Conservation (phyloP, 768 basidiomycete genomes). For the Termitomyces sp. region DNA sequence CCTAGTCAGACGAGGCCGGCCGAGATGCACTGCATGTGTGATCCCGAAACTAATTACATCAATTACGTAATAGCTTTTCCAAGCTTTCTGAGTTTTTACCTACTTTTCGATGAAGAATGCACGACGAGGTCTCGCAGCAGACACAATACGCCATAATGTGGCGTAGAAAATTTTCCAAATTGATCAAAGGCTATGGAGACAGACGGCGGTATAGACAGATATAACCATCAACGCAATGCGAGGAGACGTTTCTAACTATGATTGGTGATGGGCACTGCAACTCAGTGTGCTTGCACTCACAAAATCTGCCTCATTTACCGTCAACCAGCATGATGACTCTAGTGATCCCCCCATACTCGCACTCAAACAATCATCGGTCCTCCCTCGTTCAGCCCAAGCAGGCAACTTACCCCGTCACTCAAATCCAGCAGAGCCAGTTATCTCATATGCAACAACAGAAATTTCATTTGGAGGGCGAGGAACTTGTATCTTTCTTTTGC, state of each 20-base stretch:
- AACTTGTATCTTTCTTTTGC: conserved; percentile 75
- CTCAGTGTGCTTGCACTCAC: conserved; percentile 7
- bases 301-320: conserved; percentile 5
- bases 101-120: no score
- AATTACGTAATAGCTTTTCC: neutral
- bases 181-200: neutral
- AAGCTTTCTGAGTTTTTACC: neutral
- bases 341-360: conserved; percentile 23
- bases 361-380: conserved; percentile 12
- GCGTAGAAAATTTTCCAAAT: neutral
- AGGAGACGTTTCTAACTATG: conserved; percentile 2
- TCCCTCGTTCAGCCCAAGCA: conserved; percentile 16
- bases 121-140: neutral
- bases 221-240: neutral
- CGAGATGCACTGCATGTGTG: no score
- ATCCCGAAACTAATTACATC: neutral
- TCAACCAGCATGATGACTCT: conserved; percentile 22
- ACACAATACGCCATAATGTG: neutral
- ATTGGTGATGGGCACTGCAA: conserved; percentile 8
- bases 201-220: neutral
- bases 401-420: neutral
- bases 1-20: no score
- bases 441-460: conserved; percentile 22
- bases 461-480: conserved; percentile 46
- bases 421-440: neutral